A percentile compares a stretch with the other conserved stretches of the same genome.
These are phyloP conservation scores for Arxiozyma slooffiae DNA, from an alignment of 1,139 yeast genomes.

Conservation along the genomic window DNA sequence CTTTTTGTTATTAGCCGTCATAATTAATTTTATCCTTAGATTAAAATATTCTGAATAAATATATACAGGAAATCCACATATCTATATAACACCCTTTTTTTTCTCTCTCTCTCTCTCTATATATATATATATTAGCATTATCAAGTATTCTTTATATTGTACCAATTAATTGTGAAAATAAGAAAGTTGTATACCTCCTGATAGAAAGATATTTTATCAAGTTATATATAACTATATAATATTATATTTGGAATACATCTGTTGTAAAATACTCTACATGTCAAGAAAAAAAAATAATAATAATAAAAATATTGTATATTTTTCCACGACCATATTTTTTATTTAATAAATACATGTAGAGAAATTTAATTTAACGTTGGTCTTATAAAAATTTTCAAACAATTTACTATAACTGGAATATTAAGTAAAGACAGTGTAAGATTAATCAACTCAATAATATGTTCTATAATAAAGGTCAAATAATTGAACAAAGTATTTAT, in stretches of 20 bases:
- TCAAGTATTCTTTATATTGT: background rate
- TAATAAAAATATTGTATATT: no score
- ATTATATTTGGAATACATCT: no score
- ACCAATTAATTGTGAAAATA: background rate
- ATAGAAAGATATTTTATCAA: background rate
- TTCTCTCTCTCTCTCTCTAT: no score
- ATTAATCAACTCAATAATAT: no score
- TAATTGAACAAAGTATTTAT: background rate
- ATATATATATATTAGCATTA: background rate
- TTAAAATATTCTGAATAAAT: conserved; percentile 34
- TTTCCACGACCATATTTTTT: no score
- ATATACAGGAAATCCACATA: background rate
- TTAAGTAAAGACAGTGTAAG: no score
- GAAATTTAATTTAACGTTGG: background rate
- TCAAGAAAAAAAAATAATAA: background rate
- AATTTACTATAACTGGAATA: no score
- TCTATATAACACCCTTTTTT: background rate
- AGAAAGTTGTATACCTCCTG: background rate
- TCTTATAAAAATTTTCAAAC: no score
- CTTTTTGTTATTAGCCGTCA: conserved; percentile 84
- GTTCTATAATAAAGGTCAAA: background rate
- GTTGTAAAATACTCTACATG: no score
- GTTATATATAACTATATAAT: no score
- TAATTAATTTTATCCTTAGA: conserved; percentile 82
- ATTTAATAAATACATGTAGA: background rate